These are phyloP conservation scores for Cordyceps fumosorosea DNA, from an alignment of 2,329 filamentous ascomycete species.

Conservation along the genomic window DNA sequence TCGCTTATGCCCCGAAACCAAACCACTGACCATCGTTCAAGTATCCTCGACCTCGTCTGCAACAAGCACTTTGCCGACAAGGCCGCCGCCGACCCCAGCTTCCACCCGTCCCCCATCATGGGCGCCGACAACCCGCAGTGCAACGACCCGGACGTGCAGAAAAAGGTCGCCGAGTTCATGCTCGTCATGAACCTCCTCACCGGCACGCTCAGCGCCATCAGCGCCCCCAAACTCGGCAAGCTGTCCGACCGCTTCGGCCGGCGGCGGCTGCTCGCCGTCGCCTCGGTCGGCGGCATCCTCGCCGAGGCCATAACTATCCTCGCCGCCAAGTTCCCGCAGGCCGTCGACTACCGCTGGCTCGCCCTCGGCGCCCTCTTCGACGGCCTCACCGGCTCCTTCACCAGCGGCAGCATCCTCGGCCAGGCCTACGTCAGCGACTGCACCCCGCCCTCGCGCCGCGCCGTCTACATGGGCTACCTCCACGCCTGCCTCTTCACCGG, in stretches of 20 bases:
- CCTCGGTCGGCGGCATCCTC: slow-evolving; percentile 66
- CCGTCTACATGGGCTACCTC: slow-evolving; percentile 81
- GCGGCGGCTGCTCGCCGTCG: slow-evolving; percentile 64
- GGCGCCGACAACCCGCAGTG: slow-evolving; percentile 73
- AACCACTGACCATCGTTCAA: slow-evolving; percentile 19
- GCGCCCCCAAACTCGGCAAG: slow-evolving; percentile 74
- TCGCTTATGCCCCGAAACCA: not conserved
- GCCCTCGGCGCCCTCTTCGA: slow-evolving; percentile 72
- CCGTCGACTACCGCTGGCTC: slow-evolving; percentile 70
- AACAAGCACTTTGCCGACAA: slow-evolving; percentile 71
- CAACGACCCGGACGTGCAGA: slow-evolving; percentile 69
- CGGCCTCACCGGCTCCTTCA: slow-evolving; percentile 83
- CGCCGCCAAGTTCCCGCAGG: slow-evolving; percentile 67
- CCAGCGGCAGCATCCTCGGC: slow-evolving; percentile 65
- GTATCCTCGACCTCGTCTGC: slow-evolving; percentile 76
- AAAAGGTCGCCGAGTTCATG: slow-evolving; percentile 69
- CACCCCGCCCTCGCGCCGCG: slow-evolving; percentile 70
- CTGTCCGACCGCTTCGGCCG: slow-evolving; percentile 84
- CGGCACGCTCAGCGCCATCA: slow-evolving; percentile 72
- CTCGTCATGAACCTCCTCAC: slow-evolving; percentile 67
- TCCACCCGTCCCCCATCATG: slow-evolving; percentile 55
- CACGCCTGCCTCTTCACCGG: slow-evolving; percentile 84
- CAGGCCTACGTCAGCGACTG: slow-evolving; percentile 90
- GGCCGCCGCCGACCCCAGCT: slow-evolving; percentile 49
- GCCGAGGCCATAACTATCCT: slow-evolving; percentile 73